phyloP scores from a whole-genome alignment of 108 stramenopile genomes.

The Poteriospumella lacustris region DNA sequence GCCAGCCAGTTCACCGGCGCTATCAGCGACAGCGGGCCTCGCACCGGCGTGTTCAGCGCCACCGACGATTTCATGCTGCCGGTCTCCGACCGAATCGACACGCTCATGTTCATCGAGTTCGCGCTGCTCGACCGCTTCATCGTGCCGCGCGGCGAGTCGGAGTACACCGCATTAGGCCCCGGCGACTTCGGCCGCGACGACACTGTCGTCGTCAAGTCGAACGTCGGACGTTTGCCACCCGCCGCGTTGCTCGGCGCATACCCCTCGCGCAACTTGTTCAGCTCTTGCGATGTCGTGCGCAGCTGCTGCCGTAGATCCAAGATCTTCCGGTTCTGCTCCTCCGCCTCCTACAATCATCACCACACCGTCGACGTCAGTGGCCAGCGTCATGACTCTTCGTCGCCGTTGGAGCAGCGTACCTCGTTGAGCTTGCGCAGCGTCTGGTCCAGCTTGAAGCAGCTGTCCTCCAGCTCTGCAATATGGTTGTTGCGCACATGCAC shows the following conservation, averaged over 20 bases:
- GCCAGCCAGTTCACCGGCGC: constrained; percentile 7
- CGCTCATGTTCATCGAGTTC: no score
- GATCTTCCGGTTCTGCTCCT: neutral
- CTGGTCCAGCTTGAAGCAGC: neutral
- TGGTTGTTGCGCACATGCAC: neutral
- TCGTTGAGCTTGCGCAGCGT: no score
- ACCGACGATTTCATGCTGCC: no score
- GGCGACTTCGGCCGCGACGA: no score
- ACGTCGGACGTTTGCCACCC: no score
- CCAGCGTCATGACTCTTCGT: neutral
- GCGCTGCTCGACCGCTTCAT: no score
- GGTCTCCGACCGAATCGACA: no score
- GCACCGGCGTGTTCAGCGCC: neutral
- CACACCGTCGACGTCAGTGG: neutral
- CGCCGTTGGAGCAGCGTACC: no score
- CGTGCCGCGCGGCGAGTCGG: no score
- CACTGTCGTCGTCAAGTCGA: no score
- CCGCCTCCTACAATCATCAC: constrained; percentile 17
- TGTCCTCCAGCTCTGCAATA: neutral
- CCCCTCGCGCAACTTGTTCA: neutral
- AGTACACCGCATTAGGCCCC: no score
- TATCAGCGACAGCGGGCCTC: neutral
- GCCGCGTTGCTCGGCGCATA: neutral
- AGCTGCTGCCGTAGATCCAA: constrained; percentile 20
- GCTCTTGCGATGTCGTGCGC: neutral